Percentiles rank a stretch among this genome's conserved stretches.
These are phyloP conservation scores for Alternaria brassicicola DNA, from an alignment of 2,329 filamentous ascomycete genomes.

Conservation along the genomic window DNA sequence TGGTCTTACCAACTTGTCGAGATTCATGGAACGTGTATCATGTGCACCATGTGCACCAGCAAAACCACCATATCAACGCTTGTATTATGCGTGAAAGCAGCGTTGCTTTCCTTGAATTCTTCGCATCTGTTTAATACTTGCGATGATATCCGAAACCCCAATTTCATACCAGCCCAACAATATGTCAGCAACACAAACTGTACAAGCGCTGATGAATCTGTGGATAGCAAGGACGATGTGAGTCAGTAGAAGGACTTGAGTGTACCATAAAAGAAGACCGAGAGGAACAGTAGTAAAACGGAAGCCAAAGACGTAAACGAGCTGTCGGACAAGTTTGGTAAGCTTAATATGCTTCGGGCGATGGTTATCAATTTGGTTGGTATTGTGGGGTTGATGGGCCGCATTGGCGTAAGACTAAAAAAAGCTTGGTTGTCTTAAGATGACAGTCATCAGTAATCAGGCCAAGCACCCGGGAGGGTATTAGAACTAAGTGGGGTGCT, in stretches of 20 bases:
- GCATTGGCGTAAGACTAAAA: slow-evolving; percentile 13
- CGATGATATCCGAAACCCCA: background rate
- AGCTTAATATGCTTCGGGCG: slow-evolving; percentile 32
- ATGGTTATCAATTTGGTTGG: slow-evolving; percentile 33
- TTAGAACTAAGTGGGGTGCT: background rate
- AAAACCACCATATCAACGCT: background rate
- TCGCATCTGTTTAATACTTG: background rate
- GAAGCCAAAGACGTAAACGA: slow-evolving; percentile 26
- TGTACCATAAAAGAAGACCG: slow-evolving; percentile 27
- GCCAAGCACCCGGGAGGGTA: background rate
- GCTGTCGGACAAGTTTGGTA: slow-evolving; percentile 30
- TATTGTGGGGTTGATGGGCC: slow-evolving; percentile 30
- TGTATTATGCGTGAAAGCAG: background rate
- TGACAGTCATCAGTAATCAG: background rate
- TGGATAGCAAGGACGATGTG: slow-evolving; percentile 28
- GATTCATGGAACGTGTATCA: slow-evolving; percentile 9
- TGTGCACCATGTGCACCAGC: background rate
- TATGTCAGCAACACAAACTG: slow-evolving; percentile 18
- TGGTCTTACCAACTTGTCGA: background rate
- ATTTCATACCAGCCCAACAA: background rate
- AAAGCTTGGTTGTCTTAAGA: background rate
- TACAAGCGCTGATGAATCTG: slow-evolving; percentile 33
- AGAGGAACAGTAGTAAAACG: slow-evolving; percentile 13
- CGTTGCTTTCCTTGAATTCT: background rate
- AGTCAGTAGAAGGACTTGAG: slow-evolving; percentile 39